Percentiles rank a stretch among this genome's conserved stretches.
phyloP scores from a whole-genome alignment of 2,329 filamentous ascomycete species.

The Aureobasidium zeae region DNA sequence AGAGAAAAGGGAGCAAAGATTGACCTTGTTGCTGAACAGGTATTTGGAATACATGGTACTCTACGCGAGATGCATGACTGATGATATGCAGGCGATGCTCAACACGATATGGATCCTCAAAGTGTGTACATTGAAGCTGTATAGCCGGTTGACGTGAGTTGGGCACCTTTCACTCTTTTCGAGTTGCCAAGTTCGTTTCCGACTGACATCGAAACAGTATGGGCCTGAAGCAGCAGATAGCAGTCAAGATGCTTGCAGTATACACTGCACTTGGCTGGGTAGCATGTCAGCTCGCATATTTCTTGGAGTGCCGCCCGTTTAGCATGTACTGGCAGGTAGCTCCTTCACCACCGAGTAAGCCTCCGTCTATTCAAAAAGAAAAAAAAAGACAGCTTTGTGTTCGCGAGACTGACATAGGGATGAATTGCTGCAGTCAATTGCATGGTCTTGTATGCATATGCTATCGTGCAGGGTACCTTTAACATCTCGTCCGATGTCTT shows the following conservation, averaged over 20 bases:
- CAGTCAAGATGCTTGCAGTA: slow-evolving; percentile 40
- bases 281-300: slow-evolving; percentile 47
- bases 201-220: no score
- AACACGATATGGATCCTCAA: slow-evolving; percentile 50
- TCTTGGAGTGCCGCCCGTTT: slow-evolving; percentile 46
- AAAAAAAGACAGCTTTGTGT: no score
- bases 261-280: slow-evolving; percentile 44
- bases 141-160: slow-evolving; percentile 34
- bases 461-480: slow-evolving; percentile 50
- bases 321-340: slow-evolving; percentile 42
- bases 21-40: slow-evolving; percentile 38
- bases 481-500: slow-evolving; percentile 53
- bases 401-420: not conserved
- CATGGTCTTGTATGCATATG: slow-evolving; percentile 37
- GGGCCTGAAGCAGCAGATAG: slow-evolving; percentile 30
- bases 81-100: slow-evolving; percentile 39
- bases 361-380: no score
- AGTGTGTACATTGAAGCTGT: slow-evolving; percentile 49
- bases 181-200: no score
- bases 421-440: slow-evolving; percentile 21
- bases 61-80: no score
- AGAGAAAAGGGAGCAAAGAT: slow-evolving; percentile 37
- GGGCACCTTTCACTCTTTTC: no score
- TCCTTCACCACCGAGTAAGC: slow-evolving; percentile 8
- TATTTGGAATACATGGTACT: slow-evolving; percentile 13